Conservation (phyloP, 2,329 filamentous ascomycete genomes). For the Emmonsiellopsis sp. region DNA sequence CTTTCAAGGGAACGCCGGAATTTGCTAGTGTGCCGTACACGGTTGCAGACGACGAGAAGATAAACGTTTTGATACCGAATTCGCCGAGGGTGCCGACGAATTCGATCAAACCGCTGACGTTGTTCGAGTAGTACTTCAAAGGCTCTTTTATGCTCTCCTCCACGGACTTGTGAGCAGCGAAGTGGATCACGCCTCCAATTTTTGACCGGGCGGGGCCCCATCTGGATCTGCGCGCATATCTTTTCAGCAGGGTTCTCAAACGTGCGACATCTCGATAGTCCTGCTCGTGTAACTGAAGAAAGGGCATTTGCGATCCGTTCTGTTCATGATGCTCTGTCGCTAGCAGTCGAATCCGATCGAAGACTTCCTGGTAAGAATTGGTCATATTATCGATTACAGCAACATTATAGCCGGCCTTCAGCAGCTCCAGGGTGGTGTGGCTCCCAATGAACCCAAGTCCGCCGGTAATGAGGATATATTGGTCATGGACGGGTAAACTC, state of each 20-base stretch:
- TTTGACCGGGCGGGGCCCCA: constrained; percentile 36
- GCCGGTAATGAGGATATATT: constrained; percentile 37
- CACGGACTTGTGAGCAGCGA: constrained; percentile 59
- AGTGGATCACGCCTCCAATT: constrained; percentile 59
- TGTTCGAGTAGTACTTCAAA: constrained; percentile 59
- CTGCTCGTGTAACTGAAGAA: constrained; percentile 38
- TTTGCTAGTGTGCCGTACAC: constrained; percentile 53
- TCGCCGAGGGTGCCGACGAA: constrained; percentile 50
- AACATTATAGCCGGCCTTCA: constrained; percentile 33
- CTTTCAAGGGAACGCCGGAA: constrained; percentile 43
- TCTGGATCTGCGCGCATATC: constrained; percentile 28
- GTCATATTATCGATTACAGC: constrained; percentile 35
- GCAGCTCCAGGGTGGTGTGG: constrained; percentile 34
- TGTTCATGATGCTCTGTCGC: constrained; percentile 28
- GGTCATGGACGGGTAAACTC: constrained; percentile 26
- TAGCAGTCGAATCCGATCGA: constrained; percentile 26
- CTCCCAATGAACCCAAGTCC: constrained; percentile 36
- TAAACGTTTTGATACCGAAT: constrained; percentile 55
- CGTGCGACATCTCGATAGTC: constrained; percentile 39
- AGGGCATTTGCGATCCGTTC: constrained; percentile 33
- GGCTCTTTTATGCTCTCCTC: constrained; percentile 54
- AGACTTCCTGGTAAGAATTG: constrained; percentile 29
- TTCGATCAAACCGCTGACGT: constrained; percentile 55
- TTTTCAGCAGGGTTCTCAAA: constrained; percentile 36
- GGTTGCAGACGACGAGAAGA: constrained; percentile 60